A percentile compares a stretch with the other conserved stretches of the same genome.
Conservation (phyloP, 768 basidiomycete species). For the Boletus tylopilopsis region DNA sequence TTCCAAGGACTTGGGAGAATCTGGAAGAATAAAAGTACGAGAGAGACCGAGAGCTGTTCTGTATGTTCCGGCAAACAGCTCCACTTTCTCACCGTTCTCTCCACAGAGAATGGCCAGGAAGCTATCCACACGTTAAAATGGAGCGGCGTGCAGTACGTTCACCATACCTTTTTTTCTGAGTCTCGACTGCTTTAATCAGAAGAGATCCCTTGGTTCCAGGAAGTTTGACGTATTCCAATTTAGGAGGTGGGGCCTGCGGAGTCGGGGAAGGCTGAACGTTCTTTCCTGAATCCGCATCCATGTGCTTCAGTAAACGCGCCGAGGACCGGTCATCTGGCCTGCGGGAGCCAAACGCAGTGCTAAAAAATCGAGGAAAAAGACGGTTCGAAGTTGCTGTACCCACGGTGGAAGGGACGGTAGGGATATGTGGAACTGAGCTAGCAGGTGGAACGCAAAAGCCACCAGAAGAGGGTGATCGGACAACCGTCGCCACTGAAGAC, state of each 20-base stretch:
- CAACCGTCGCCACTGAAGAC: constrained; percentile 8
- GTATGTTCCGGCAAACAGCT: constrained; percentile 89
- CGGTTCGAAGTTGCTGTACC: constrained; percentile 46
- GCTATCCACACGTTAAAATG: constrained; percentile 35
- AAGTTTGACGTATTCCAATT: constrained; percentile 88
- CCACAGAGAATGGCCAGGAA: constrained; percentile 93
- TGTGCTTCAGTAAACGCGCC: constrained; percentile 31
- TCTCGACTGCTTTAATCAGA: constrained; percentile 84
- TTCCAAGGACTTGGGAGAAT: constrained; percentile 84
- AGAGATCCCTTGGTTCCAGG: constrained; percentile 87
- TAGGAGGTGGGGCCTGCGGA: constrained; percentile 66
- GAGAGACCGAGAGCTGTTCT: constrained; percentile 86
- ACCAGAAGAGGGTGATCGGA: constrained; percentile 36
- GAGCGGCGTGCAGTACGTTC: not conserved
- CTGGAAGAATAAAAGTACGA: constrained; percentile 90
- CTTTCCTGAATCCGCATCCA: constrained; percentile 40
- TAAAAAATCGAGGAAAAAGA: constrained; percentile 69
- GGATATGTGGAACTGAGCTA: constrained; percentile 16
- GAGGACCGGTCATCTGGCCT: constrained; percentile 55
- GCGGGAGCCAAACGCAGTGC: constrained; percentile 56
- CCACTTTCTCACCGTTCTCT: constrained; percentile 89
- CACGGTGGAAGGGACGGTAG: constrained; percentile 29
- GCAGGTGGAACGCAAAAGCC: constrained; percentile 24
- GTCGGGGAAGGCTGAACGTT: constrained; percentile 32
- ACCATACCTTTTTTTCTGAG: constrained; percentile 76